Percentiles rank a stretch among this genome's conserved stretches.
Evolutionary conservation across 208 protist genomes (phyloP).

Genomic region (Balamuthia mandrillaris): DNA sequence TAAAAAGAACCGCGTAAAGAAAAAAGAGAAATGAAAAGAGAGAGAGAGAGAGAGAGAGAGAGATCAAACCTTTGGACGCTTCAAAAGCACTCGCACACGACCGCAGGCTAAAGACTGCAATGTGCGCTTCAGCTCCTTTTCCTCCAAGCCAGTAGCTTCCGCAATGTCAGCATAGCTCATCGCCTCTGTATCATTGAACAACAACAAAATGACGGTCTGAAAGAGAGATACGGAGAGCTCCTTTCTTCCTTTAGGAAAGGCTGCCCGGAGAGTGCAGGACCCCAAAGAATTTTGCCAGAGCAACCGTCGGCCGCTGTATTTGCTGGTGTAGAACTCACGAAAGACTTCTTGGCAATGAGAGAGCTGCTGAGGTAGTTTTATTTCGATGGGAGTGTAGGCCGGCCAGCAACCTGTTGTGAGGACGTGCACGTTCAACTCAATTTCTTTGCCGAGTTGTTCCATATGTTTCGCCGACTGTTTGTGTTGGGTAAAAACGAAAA

Average conservation of each 20-base stretch:
- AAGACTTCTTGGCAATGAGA: constrained; percentile 67
- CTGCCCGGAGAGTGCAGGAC: constrained; percentile 70
- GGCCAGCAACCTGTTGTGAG: constrained; percentile 88
- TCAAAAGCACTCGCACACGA: constrained; percentile 60
- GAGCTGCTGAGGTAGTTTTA: constrained; percentile 63
- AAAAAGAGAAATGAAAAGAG: constrained; percentile 42
- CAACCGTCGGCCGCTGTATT: constrained; percentile 76
- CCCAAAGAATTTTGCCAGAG: constrained; percentile 83
- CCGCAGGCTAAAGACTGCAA: constrained; percentile 69
- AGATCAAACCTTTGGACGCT: constrained; percentile 31
- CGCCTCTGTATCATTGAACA: constrained; percentile 77
- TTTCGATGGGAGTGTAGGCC: constrained; percentile 50
- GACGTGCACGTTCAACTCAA: constrained; percentile 80
- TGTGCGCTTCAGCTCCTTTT: constrained; percentile 67
- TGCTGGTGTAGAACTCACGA: constrained; percentile 78
- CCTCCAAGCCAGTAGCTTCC: constrained; percentile 64
- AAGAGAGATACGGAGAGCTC: constrained; percentile 84
- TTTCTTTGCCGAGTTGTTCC: neutral
- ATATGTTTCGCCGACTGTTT: neutral
- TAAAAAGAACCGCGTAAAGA: constrained; percentile 20
- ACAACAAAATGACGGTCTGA: constrained; percentile 84
- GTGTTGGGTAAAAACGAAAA: neutral
- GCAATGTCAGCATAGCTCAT: constrained; percentile 69
- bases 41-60: neutral
- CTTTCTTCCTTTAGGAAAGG: constrained; percentile 68